These are phyloP conservation scores for Paraphaeosphaeria sporulosa DNA, from an alignment of 2,329 filamentous ascomycete genomes.

Conservation along the genomic window DNA sequence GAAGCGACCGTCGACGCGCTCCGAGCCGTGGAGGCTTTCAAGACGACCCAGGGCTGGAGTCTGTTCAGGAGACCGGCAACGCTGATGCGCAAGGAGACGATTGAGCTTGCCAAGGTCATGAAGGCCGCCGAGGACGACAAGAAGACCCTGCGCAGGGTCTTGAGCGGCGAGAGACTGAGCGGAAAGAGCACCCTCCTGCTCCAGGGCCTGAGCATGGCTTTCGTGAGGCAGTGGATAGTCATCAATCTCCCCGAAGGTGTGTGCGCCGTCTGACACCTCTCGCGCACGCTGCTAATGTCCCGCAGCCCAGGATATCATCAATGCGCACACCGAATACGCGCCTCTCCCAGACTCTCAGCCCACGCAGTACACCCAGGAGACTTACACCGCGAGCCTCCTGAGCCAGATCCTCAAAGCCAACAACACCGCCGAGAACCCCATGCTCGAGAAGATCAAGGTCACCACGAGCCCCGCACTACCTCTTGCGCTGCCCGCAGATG, in stretches of 20 bases:
- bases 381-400: constrained; percentile 78
- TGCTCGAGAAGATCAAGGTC: constrained; percentile 65
- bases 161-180: constrained; percentile 75
- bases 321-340: constrained; percentile 81
- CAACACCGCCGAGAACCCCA: constrained; percentile 43
- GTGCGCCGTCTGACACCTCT: constrained; percentile 27
- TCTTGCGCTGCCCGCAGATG: constrained; percentile 64
- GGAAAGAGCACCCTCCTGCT: constrained; percentile 90
- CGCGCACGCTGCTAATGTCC: constrained; percentile 21
- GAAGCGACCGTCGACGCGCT: constrained; percentile 78
- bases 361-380: constrained; percentile 75
- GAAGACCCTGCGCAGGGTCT: constrained; percentile 67
- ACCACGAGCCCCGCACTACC: constrained; percentile 65
- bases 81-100: constrained; percentile 79
- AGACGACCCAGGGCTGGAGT: constrained; percentile 85
- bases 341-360: constrained; percentile 66
- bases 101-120: constrained; percentile 66
- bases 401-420: constrained; percentile 78
- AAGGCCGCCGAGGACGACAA: constrained; percentile 59
- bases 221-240: constrained; percentile 86
- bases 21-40: constrained; percentile 87
- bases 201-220: constrained; percentile 82
- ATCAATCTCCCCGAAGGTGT: constrained; percentile 88
- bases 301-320: constrained; percentile 79
- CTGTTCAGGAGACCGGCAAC: constrained; percentile 84